A percentile compares a stretch with the other conserved stretches of the same genome.
phyloP scores from a whole-genome alignment of 257 asterid species.

The Solanum habrochaites region DNA sequence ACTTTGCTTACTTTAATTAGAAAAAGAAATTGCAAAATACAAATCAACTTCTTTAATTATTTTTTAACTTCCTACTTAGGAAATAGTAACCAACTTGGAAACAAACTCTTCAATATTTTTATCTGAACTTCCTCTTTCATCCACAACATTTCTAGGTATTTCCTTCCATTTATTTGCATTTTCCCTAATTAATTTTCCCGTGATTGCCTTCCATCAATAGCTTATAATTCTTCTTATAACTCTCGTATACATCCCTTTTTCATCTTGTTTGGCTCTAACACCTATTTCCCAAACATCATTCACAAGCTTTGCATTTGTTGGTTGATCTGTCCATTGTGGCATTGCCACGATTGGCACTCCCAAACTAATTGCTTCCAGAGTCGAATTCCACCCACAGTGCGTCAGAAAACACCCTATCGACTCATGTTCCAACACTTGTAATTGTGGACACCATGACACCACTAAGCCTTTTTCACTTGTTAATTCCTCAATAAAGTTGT shows the following conservation, averaged over 20 bases:
- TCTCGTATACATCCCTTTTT: no score
- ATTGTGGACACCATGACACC: not conserved
- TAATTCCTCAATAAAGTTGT: not conserved
- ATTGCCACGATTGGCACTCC: not conserved
- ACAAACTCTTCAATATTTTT: constrained; percentile 17
- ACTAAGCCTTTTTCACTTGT: not conserved
- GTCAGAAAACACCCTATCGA: constrained; percentile 16
- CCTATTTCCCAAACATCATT: constrained; percentile 32
- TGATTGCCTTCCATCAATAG: constrained; percentile 19
- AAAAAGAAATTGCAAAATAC: not conserved
- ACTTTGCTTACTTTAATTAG: not conserved
- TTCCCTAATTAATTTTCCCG: constrained; percentile 13
- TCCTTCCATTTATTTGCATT: constrained; percentile 25
- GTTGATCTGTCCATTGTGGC: constrained; percentile 31
- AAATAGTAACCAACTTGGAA: not conserved
- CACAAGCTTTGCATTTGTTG: constrained; percentile 27
- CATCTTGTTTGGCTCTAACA: constrained; percentile 13
- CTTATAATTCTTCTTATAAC: not conserved
- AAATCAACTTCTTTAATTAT: not conserved
- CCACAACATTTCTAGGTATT: constrained; percentile 13
- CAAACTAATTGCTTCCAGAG: constrained; percentile 25
- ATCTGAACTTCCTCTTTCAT: constrained; percentile 35
- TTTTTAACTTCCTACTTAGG: no score
- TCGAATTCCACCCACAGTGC: constrained; percentile 58
- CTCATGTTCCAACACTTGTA: not conserved